Evolutionary conservation across 192 early-diverging fungal species (phyloP), one percentile per base, ranked within the genome.

Genomic region (Backusella mclennaniae): DNA sequence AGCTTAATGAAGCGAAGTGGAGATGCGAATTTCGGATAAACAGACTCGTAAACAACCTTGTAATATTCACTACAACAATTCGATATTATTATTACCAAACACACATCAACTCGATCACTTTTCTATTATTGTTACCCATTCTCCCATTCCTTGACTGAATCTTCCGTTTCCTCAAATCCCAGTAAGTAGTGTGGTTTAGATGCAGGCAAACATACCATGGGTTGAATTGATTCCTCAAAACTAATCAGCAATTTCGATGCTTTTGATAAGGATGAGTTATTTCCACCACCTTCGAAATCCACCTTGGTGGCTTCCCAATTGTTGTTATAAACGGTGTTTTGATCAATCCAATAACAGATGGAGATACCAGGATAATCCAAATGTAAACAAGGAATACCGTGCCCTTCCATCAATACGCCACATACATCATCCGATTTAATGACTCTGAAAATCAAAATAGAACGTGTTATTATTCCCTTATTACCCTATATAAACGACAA

Each of bases 361-460:
- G 76, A 70, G 6, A 82, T 44, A 12, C 80, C 80, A 9, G 80
- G 80, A 42, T 74, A 63, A 67, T 70, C 76, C 29, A 75, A 21
- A 46, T 82, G 66, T 36, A 82, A 71, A 35, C 73, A 66, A 19
- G 80, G 80, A 17, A 82, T 73, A 69, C 80, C 80, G 39, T 77
- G 80, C 4, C 80, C 80, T 23, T 82, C 73, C 44, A 78, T 69
- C 21, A 82, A 56, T 14, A 82, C 76, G 26, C 23, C n/a, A 4
- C 12, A 35, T 11, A 71, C n/a, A 70, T 78, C 42, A 19, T 76
- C 67, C 31, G 73, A 38, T 12, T 74, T 49, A 21, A 77, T 66
- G 29, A 66, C 12, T 29, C 80, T 82, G 29, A 21, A 52, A 6
- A 19, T 33, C 0, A 33, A 33, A 33, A 33, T 33, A 33, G 3